These are phyloP conservation scores for Lagerstroemia speciosa DNA, from an alignment of 345 rosid genomes.

Conservation along the genomic window DNA sequence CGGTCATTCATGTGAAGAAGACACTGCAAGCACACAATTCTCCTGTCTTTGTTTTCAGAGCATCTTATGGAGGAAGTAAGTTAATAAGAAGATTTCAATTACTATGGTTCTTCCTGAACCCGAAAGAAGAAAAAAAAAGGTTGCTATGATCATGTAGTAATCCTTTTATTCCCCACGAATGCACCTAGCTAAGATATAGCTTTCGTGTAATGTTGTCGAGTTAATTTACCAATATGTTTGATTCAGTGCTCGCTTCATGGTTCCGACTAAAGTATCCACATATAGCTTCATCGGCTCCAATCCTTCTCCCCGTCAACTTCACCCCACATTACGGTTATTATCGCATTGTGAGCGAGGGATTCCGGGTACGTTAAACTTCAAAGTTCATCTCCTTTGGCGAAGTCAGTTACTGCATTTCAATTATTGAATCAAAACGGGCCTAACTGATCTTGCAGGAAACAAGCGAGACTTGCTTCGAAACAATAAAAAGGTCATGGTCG, in stretches of 20 bases:
- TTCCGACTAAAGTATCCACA: constrained; percentile 68
- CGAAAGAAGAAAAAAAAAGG: too few relatives aligned
- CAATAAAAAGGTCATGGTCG: constrained; percentile 43
- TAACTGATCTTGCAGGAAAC: constrained; percentile 27
- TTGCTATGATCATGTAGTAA: too few relatives aligned
- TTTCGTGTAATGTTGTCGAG: too few relatives aligned
- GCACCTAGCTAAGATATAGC: too few relatives aligned
- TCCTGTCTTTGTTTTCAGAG: constrained; percentile 32
- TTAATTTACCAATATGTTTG: not conserved
- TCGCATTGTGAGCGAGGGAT: constrained; percentile 37
- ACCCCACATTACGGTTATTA: constrained; percentile 41
- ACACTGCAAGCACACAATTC: constrained; percentile 14
- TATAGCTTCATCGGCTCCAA: constrained; percentile 60
- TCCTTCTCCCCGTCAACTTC: constrained; percentile 42
- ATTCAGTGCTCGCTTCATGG: constrained; percentile 59
- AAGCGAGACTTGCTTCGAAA: constrained; percentile 46
- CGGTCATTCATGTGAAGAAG: constrained; percentile 21
- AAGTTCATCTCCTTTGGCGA: too few relatives aligned
- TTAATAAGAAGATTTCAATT: not conserved
- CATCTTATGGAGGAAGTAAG: constrained; percentile 43
- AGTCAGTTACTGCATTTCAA: too few relatives aligned
- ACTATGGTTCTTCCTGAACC: too few relatives aligned
- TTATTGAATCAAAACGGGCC: not conserved
- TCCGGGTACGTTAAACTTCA: constrained; percentile 20
- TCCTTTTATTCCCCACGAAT: too few relatives aligned